These are phyloP conservation scores for Hypoxylon sp. DNA, from an alignment of 2,329 filamentous ascomycete genomes.

Conservation along the genomic window DNA sequence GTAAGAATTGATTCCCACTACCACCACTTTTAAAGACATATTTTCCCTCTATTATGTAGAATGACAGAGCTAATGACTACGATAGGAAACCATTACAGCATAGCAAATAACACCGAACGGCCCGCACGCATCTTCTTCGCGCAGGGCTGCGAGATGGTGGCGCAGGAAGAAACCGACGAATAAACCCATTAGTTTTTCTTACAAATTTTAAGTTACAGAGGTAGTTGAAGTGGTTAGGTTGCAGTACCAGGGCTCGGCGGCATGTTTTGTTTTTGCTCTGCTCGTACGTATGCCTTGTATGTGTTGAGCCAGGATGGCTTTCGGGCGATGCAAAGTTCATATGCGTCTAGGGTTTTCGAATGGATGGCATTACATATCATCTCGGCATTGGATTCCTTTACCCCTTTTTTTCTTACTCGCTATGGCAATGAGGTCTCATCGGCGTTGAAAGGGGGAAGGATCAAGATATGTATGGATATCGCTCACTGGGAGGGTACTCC, in stretches of 20 bases:
- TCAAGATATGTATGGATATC: not conserved
- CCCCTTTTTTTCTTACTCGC: not conserved
- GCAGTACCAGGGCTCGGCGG: not conserved
- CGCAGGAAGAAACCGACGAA: conserved; percentile 37
- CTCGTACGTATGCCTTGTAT: too few species aligned
- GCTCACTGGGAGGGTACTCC: not conserved
- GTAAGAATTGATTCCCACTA: conserved; percentile 64
- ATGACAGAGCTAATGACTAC: conserved; percentile 5
- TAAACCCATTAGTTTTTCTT: not conserved
- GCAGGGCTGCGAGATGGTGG: conserved; percentile 77
- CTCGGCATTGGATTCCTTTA: not conserved
- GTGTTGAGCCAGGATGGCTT: not conserved
- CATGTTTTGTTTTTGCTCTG: not conserved
- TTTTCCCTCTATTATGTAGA: not conserved
- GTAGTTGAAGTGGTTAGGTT: not conserved
- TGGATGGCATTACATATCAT: conserved; percentile 23
- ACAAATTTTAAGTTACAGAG: not conserved
- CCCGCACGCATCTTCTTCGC: conserved; percentile 89
- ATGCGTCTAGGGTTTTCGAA: conserved; percentile 11
- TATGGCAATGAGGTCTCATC: not conserved
- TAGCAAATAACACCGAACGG: conserved; percentile 80
- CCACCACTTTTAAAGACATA: conserved; percentile 1
- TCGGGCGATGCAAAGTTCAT: conserved; percentile 1
- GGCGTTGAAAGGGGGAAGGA: conserved; percentile 4
- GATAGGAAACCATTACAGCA: conserved; percentile 91